Evolutionary conservation across 768 basidiomycete genomes (phyloP).

Genomic region (Suillus spraguei): DNA sequence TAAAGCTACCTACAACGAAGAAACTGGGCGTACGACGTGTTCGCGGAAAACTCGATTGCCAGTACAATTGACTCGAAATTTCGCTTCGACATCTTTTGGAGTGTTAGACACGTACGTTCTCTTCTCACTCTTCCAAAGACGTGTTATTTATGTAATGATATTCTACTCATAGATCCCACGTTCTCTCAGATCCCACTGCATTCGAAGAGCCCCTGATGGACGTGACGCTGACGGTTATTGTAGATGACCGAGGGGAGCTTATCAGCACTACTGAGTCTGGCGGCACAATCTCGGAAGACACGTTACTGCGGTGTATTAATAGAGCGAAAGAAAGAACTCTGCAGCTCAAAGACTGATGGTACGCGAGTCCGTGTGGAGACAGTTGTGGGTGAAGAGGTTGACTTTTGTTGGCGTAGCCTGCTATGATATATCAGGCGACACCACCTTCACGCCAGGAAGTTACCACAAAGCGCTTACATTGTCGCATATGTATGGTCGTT

Average conservation of each 20-base stretch:
- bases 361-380: background rate
- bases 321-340: conserved; percentile 13
- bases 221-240: conserved; percentile 63
- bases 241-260: conserved; percentile 52
- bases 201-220: conserved; percentile 90
- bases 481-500: background rate
- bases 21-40: conserved; percentile 62
- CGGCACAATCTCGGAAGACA: conserved; percentile 21
- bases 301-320: conserved; percentile 5
- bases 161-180: conserved; percentile 34
- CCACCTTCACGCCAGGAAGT: background rate
- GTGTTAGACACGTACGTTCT: conserved; percentile 7
- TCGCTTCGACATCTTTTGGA: conserved; percentile 1
- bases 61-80: conserved; percentile 39
- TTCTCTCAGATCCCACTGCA: conserved; percentile 83
- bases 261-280: conserved; percentile 61
- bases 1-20: conserved; percentile 61
- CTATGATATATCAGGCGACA: background rate
- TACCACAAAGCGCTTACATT: background rate
- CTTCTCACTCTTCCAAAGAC: background rate
- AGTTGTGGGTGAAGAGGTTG: background rate
- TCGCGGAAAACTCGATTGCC: conserved; percentile 42
- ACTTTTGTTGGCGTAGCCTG: background rate
- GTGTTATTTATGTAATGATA: too few relatives aligned
- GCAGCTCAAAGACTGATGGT: conserved; percentile 5